Evolutionary conservation across 2,329 filamentous ascomycete genomes (phyloP).

Genomic region (Cytospora piceicola): DNA sequence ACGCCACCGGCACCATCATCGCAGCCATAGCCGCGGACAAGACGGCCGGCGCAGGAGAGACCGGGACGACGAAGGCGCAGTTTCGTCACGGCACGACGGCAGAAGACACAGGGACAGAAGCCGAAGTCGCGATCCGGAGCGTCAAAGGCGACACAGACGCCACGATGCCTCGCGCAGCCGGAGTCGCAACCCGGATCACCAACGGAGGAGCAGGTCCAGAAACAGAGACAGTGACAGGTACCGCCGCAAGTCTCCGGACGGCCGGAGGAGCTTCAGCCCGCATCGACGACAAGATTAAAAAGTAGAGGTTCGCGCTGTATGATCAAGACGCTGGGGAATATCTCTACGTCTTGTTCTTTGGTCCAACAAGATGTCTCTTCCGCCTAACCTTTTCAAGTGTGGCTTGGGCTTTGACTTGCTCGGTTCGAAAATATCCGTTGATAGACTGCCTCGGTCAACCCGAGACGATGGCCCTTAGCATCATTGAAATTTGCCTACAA

Average conservation of each 20-base stretch:
- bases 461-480: not conserved
- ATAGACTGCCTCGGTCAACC: not conserved
- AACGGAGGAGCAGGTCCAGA: slow-evolving; percentile 27
- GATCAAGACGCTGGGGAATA: not conserved
- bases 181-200: slow-evolving; percentile 39
- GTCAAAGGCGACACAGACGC: slow-evolving; percentile 39
- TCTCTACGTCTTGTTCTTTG: not conserved
- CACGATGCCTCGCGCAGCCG: slow-evolving; percentile 35
- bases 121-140: slow-evolving; percentile 39
- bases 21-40: slow-evolving; percentile 36
- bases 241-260: slow-evolving; percentile 35
- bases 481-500: not conserved
- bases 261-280: slow-evolving; percentile 34
- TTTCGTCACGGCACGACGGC: slow-evolving; percentile 36
- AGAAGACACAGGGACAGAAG: slow-evolving; percentile 45
- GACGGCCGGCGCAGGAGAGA: slow-evolving; percentile 38
- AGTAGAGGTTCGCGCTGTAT: not conserved
- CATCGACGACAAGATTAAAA: slow-evolving; percentile 7
- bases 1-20: slow-evolving; percentile 41
- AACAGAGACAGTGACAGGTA: slow-evolving; percentile 39
- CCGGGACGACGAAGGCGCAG: slow-evolving; percentile 40
- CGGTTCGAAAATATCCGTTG: too few species aligned
- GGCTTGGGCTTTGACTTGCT: too few species aligned
- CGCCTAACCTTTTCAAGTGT: too few species aligned
- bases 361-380: not conserved